Percentiles rank a stretch among this genome's conserved stretches.
Conservation (phyloP, 805 yeast genomes). For the Candida morakotiae region DNA sequence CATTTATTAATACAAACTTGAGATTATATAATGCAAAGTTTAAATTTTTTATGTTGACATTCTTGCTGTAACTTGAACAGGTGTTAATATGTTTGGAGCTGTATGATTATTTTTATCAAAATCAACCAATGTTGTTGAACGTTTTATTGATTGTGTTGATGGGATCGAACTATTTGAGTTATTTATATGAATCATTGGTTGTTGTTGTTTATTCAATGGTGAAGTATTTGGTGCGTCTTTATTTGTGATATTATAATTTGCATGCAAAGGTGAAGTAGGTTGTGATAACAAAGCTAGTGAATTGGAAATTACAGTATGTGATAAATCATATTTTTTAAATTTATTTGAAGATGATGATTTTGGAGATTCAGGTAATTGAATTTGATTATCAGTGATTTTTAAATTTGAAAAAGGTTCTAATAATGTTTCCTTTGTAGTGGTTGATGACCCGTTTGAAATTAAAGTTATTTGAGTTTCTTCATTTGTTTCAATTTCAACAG, state of each 20-base stretch:
- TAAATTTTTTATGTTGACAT: constrained; percentile 17
- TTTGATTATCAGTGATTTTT: constrained; percentile 3
- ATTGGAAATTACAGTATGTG: constrained; percentile 14
- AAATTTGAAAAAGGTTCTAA: constrained; percentile 9
- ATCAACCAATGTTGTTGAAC: constrained; percentile 31
- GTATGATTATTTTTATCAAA: constrained; percentile 22
- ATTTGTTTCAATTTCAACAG: constrained; percentile 2
- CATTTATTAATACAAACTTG: no score
- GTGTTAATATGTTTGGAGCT: constrained; percentile 38
- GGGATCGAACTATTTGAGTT: constrained; percentile 15
- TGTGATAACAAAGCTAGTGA: constrained; percentile 13
- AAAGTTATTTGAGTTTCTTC: constrained; percentile 5
- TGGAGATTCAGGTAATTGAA: constrained; percentile 1
- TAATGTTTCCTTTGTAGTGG: constrained; percentile 4
- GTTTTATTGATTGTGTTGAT: constrained; percentile 22
- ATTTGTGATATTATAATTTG: constrained; percentile 16
- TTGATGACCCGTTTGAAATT: neutral
- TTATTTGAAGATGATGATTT: neutral
- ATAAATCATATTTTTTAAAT: constrained; percentile 15
- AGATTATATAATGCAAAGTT: no score
- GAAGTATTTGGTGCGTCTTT: constrained; percentile 8
- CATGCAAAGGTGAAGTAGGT: constrained; percentile 16
- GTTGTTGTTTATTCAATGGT: constrained; percentile 15
- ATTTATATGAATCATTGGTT: constrained; percentile 12
- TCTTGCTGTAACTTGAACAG: constrained; percentile 39